Base-by-base conservation (phyloP, 2,329 filamentous ascomycete species). In the Cladosporium sp. region DNA sequence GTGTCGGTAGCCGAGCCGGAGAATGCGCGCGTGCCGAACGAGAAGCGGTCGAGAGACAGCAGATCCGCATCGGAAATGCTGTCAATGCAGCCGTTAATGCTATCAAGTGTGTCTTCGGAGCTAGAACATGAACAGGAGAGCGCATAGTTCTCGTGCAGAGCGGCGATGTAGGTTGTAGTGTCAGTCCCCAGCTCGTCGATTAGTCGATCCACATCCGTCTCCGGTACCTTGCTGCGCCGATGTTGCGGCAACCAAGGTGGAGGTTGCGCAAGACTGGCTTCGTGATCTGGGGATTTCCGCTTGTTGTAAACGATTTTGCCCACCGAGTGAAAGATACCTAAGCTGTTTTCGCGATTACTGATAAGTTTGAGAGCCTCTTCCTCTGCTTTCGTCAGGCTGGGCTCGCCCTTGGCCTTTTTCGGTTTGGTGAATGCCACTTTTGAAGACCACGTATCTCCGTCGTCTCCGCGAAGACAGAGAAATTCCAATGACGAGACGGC, bases 291-390 rank as follows among this genome's bases (percentile, higher is more conserved):
- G 28, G 85, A 82, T 18, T 86, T 79, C 43, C 93, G 81, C 68
- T 96, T 98, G 73, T 98, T 98, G 73, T 97, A 95, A 1, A 97
- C 85, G 2, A 98, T 88, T 66, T 93, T 96, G 3, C 92, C 93
- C 10, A 97, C 87, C 0, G 93, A 90, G 68, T 98, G 93, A 65
- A 98, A 98, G 46, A 98, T 89, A 1, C 92, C 93, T 2, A 98
- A 75, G 57, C 86, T 95, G 13, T 87, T 85, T 71, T 97, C 93
- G 52, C 93, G 82, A 63, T 91, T 89, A 1, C 87, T 89, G 18
- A 97, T 81, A 54, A 93, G 74, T 63, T 89, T 83, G 9, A 97
- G 70, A 4, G 84, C 91, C 57, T 95, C 86, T 54, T 81, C 76
- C 68, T 97, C 93, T 63, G 86, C 84, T 56, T 80, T 79, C 0